phyloP scores from a whole-genome alignment of 371 early-diverging fungal species.

The Umbelopsis sp. region DNA sequence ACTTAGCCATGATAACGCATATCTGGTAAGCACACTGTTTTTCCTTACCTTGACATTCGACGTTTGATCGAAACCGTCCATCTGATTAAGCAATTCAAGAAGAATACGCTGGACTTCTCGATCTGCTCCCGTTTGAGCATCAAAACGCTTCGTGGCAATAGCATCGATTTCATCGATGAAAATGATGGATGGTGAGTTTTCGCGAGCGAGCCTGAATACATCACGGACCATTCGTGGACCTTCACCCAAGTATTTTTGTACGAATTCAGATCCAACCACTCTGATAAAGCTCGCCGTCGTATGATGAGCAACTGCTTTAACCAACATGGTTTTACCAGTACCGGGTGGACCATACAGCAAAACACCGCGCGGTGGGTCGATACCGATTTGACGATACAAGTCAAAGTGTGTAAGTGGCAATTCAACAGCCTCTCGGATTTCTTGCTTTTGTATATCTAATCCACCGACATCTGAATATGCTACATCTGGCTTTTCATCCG shows the following conservation, averaged over 20 bases:
- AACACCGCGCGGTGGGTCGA: slow-evolving; percentile 99
- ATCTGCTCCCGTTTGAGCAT: slow-evolving; percentile 99
- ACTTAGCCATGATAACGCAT: not conserved
- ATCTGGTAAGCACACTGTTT: not conserved
- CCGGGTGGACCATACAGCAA: slow-evolving; percentile 99
- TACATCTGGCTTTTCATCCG: slow-evolving; percentile 97
- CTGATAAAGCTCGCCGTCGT: slow-evolving; percentile 99
- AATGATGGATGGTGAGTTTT: slow-evolving; percentile 99
- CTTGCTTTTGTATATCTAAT: slow-evolving; percentile 99
- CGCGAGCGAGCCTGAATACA: slow-evolving; percentile 97
- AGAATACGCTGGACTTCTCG: slow-evolving; percentile 99
- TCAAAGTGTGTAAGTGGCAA: slow-evolving; percentile 99
- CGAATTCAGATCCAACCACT: slow-evolving; percentile 99
- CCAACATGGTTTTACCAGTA: slow-evolving; percentile 98
- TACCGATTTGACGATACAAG: slow-evolving; percentile 99
- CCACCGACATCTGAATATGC: slow-evolving; percentile 99
- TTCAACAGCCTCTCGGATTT: slow-evolving; percentile 99
- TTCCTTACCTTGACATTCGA: slow-evolving; percentile 91
- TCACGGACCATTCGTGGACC: slow-evolving; percentile 99
- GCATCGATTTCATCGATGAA: slow-evolving; percentile 99
- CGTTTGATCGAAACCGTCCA: slow-evolving; percentile 99
- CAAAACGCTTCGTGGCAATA: slow-evolving; percentile 99
- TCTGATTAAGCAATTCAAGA: slow-evolving; percentile 98
- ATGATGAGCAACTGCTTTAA: slow-evolving; percentile 99
- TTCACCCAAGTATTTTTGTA: slow-evolving; percentile 99